These are phyloP conservation scores for Solanum lignicaule DNA, from an alignment of 257 asterid genomes.

Conservation along the genomic window DNA sequence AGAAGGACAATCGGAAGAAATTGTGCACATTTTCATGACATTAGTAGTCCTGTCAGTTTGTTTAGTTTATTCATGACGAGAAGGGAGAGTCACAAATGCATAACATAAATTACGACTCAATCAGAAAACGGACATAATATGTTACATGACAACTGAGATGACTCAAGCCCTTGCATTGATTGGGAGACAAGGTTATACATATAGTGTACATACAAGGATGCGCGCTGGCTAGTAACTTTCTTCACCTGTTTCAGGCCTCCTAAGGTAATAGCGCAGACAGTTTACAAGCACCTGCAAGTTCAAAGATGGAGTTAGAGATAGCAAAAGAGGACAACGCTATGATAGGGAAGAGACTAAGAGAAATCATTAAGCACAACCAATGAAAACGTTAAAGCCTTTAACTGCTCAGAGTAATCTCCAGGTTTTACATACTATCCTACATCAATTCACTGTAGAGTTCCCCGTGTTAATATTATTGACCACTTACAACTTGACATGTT, in stretches of 20 bases:
- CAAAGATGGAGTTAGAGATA: background rate
- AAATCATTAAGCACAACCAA: background rate
- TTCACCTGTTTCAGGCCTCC: constrained; percentile 86
- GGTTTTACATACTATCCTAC: background rate
- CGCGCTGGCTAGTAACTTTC: constrained; percentile 57
- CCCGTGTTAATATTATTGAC: background rate
- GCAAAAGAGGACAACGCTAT: background rate
- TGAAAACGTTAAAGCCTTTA: background rate
- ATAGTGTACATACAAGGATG: background rate
- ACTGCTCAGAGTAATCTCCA: background rate
- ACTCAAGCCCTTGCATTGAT: constrained; percentile 7
- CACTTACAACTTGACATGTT: background rate
- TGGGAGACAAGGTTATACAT: background rate
- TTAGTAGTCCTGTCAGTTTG: background rate
- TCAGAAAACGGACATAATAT: background rate
- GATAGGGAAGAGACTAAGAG: background rate
- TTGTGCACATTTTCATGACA: background rate
- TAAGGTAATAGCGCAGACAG: constrained; percentile 79
- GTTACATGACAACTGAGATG: background rate
- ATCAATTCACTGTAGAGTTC: background rate
- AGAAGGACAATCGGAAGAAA: background rate
- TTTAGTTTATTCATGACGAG: background rate
- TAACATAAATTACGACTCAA: background rate
- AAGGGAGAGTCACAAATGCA: background rate
- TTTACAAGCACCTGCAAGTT: constrained; percentile 70